Conservation (phyloP, 495 filamentous ascomycete genomes). For the Penicillium herquei region DNA sequence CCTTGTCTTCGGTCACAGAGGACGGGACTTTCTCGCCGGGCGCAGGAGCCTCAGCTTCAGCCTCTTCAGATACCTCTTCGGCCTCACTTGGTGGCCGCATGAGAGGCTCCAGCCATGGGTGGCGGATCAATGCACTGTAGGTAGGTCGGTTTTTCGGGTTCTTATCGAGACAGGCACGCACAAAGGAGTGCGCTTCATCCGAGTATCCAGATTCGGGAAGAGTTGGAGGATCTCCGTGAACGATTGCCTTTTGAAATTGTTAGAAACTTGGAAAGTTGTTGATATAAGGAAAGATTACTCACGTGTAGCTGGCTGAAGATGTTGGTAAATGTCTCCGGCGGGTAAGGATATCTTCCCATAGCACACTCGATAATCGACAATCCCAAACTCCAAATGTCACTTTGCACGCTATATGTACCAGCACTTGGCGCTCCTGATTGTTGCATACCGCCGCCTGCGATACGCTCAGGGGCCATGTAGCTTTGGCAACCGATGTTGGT, state of each 20-base stretch:
- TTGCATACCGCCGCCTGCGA: conserved; percentile 79
- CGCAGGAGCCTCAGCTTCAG: conserved; percentile 11
- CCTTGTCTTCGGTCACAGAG: conserved; percentile 59
- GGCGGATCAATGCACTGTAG: conserved; percentile 83
- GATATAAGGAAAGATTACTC: conserved; percentile 41
- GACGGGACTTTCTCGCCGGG: conserved; percentile 44
- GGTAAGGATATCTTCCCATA: conserved; percentile 93
- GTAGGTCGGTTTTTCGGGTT: conserved; percentile 84
- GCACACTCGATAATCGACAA: conserved; percentile 96
- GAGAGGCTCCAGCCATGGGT: conserved; percentile 81
- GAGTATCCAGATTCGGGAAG: conserved; percentile 78
- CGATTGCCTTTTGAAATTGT: conserved; percentile 73
- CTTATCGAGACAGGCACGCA: conserved; percentile 87
- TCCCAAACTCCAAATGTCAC: conserved; percentile 96
- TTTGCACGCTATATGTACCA: conserved; percentile 96
- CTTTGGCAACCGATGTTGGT: conserved; percentile 99
- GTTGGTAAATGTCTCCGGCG: conserved; percentile 96
- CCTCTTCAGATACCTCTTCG: conserved; percentile 48
- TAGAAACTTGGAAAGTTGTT: conserved; percentile 7
- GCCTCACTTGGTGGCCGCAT: conserved; percentile 80
- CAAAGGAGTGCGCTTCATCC: conserved; percentile 79
- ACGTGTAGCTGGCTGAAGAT: conserved; percentile 98
- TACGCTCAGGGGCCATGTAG: conserved; percentile 98
- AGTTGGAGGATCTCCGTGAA: conserved; percentile 89
- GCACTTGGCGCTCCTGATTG: conserved; percentile 67